Percentiles rank a stretch among this genome's conserved stretches.
phyloP scores from a whole-genome alignment of 2,329 filamentous ascomycete species.

The Aspergillus neotritici region DNA sequence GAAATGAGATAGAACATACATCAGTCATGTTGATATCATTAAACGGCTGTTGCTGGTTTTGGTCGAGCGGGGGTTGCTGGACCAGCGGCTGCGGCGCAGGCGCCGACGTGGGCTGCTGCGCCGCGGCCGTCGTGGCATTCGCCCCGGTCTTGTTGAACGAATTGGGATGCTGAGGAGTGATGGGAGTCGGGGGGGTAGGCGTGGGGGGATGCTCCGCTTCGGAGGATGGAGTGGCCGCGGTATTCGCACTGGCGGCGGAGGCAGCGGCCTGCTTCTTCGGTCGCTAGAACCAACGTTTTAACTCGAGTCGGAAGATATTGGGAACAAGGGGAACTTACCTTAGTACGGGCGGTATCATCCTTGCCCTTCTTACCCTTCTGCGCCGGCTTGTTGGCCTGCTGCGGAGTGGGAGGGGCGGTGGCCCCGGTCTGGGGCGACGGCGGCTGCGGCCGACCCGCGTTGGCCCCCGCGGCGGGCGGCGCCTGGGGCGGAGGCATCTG shows the following conservation, averaged over 20 bases:
- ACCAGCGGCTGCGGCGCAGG: slow-evolving; percentile 33
- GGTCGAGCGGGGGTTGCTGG: slow-evolving; percentile 31
- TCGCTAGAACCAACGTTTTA: slow-evolving; percentile 28
- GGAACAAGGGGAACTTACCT: slow-evolving; percentile 39
- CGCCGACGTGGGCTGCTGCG: slow-evolving; percentile 31
- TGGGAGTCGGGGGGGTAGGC: slow-evolving; percentile 46
- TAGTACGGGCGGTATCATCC: slow-evolving; percentile 47
- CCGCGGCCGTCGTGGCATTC: slow-evolving; percentile 30
- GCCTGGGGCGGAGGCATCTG: slow-evolving; percentile 48
- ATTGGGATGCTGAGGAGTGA: slow-evolving; percentile 43
- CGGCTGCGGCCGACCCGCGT: slow-evolving; percentile 37
- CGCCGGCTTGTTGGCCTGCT: slow-evolving; percentile 52
- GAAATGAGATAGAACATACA: slow-evolving; percentile 23
- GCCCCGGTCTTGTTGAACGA: slow-evolving; percentile 40
- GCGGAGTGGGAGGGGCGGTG: slow-evolving; percentile 56
- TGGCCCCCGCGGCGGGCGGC: slow-evolving; percentile 36
- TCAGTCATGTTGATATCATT: slow-evolving; percentile 33
- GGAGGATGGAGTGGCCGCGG: slow-evolving; percentile 40
- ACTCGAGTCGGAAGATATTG: not conserved
- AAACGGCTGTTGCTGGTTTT: slow-evolving; percentile 25
- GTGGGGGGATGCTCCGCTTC: slow-evolving; percentile 45
- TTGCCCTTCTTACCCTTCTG: slow-evolving; percentile 55
- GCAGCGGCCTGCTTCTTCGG: slow-evolving; percentile 40
- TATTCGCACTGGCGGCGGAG: slow-evolving; percentile 31
- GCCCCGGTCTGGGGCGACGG: slow-evolving; percentile 41